phyloP scores from a whole-genome alignment of 352 stramenopile species.

The Globisporangium echinulatum region DNA sequence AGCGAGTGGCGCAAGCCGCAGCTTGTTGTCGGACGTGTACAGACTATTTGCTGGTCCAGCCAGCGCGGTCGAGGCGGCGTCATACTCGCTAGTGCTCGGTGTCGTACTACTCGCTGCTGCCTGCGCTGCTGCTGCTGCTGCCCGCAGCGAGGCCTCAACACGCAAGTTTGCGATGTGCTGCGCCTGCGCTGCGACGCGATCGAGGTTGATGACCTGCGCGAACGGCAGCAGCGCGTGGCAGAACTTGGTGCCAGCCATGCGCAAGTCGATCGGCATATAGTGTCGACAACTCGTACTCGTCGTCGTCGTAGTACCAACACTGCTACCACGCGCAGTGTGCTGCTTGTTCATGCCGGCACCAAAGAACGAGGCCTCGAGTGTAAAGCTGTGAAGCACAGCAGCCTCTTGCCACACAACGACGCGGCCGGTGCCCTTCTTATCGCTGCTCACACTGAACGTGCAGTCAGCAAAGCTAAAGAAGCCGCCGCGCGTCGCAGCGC shows the following conservation, averaged over 20 bases:
- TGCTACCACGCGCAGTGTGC: slow-evolving; percentile 6
- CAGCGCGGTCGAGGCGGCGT: too few relatives aligned
- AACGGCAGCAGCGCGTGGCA: slow-evolving; percentile 57
- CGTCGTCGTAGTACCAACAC: not conserved
- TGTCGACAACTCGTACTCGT: slow-evolving; percentile 10
- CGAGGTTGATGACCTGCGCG: slow-evolving; percentile 43
- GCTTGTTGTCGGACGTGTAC: not conserved
- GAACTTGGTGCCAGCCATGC: slow-evolving; percentile 37
- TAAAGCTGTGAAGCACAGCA: slow-evolving; percentile 71
- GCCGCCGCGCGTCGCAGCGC: slow-evolving; percentile 26
- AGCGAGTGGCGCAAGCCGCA: not conserved
- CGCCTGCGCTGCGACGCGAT: slow-evolving; percentile 12
- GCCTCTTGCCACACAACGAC: slow-evolving; percentile 63
- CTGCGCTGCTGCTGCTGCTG: not conserved
- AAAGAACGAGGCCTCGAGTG: slow-evolving; percentile 73
- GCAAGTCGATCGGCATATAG: slow-evolving; percentile 54
- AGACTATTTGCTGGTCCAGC: not conserved
- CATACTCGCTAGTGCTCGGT: too few relatives aligned
- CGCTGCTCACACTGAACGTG: slow-evolving; percentile 57
- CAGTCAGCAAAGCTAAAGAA: slow-evolving; percentile 67
- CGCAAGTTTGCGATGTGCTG: not conserved
- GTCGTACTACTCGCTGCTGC: not conserved
- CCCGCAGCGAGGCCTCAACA: not conserved
- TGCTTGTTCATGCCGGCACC: slow-evolving; percentile 32
- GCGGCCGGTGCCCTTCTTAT: slow-evolving; percentile 56